Evolutionary conservation across 345 rosid genomes (phyloP), one percentile per base, ranked within the genome.

Genomic region (Reutealis trisperma): DNA sequence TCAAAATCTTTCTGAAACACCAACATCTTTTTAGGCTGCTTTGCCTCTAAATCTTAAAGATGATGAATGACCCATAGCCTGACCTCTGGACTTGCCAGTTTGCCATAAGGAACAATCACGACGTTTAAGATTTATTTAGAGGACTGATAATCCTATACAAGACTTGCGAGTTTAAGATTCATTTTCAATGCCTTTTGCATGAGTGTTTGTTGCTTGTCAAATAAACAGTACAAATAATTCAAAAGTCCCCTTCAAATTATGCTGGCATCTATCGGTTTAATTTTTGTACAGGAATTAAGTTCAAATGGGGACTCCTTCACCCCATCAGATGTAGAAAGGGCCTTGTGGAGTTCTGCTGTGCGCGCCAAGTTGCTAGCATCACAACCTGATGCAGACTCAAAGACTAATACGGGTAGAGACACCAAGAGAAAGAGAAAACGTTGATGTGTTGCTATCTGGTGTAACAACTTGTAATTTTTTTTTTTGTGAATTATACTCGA

Each of bases 281-380:
- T 19, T 37, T 3, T 66, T 41, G 12, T 8, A 63, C 37, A 90
- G 96, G 98, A 92, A 44, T 78, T 92, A 77, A 90, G 88, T 82
- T 54, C 83, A 22, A 71, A 86, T 73, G 92, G 76, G 71, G 88
- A 87, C 24, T 67, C 81, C 75, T 86, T 87, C 86, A 90, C 91
- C 7, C 85, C 94, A 65, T 88, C 97, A 8, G 98, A 91, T 75
- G 84, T 93, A 45, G 99, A 95, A 85, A 89, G 92, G 82, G 92
- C 96, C 58, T 78, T 93, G 62, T 92, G 99, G 99, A 90, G 96
- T 82, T 87, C 88, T 75, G 86, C 82, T 45, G 60, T 85, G 30
- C 80, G 85, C 59, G 74, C 80, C 58, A 91, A 87, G 77, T 70
- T 86, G 75, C 59, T 21, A 49, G 72, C 84, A 55, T 66, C 88